Conservation (phyloP, 129 eudicot species). For the Tagetes erecta region DNA sequence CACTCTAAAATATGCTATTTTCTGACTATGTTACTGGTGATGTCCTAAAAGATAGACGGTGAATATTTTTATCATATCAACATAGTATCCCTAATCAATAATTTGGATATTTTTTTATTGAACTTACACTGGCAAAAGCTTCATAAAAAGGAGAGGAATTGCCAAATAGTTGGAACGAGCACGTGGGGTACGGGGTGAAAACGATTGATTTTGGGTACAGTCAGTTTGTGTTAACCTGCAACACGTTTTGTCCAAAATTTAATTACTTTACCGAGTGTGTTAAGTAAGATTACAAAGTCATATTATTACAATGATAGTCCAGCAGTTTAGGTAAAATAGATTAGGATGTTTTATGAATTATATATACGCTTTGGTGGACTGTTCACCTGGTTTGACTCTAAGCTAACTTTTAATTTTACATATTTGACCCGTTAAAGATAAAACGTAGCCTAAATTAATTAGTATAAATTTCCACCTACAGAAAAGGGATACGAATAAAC, state of each 20-base stretch:
- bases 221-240: constrained; percentile 1
- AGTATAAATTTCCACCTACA: no score
- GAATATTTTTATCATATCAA: not conserved
- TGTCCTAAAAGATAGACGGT: not conserved
- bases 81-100: not conserved
- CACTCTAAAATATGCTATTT: not conserved
- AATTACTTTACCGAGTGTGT: not conserved
- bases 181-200: not conserved
- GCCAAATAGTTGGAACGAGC: not conserved
- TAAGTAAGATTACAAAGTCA: not conserved
- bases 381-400: not conserved
- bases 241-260: not conserved
- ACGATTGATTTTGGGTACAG: not conserved
- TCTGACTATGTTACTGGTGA: not conserved
- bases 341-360: not conserved
- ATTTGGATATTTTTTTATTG: not conserved
- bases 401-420: not conserved
- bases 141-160: not conserved
- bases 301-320: not conserved
- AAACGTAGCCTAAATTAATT: not conserved
- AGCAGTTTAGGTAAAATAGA: not conserved
- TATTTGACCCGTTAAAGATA: not conserved
- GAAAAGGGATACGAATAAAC: not conserved
- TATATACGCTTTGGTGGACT: not conserved
- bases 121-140: not conserved